Conservation (phyloP, 1,284 basidiomycete genomes). For the Sporisorium scitamineum region DNA sequence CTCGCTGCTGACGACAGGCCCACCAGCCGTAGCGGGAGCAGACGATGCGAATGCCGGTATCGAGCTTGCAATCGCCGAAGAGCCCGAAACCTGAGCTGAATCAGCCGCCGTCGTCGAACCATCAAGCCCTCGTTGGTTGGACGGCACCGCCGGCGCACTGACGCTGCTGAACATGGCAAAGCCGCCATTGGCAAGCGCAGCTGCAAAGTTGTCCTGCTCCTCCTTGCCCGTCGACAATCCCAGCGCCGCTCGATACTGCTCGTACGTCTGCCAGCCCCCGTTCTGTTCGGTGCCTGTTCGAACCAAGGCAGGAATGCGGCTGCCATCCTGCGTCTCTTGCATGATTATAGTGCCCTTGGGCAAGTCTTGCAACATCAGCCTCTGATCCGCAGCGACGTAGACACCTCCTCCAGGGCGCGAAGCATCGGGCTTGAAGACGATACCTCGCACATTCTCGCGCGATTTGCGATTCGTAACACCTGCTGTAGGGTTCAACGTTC, state of each 20-base stretch:
- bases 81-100: background rate
- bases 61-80: slow-evolving; percentile 10
- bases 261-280: slow-evolving; percentile 65
- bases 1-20: background rate
- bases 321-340: slow-evolving; percentile 70
- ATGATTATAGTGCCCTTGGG: slow-evolving; percentile 77
- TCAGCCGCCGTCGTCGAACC: background rate
- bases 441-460: slow-evolving; percentile 70
- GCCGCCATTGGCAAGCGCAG: slow-evolving; percentile 32
- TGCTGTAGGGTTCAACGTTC: slow-evolving; percentile 71
- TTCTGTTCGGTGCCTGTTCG: slow-evolving; percentile 52
- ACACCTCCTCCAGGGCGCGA: slow-evolving; percentile 83
- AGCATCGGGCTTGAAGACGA: slow-evolving; percentile 75
- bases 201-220: slow-evolving; percentile 28
- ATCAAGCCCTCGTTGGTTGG: too few relatives aligned
- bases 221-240: slow-evolving; percentile 30
- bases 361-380: slow-evolving; percentile 75
- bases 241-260: slow-evolving; percentile 48
- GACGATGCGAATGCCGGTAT: slow-evolving; percentile 10
- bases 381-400: slow-evolving; percentile 75
- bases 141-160: slow-evolving; percentile 3
- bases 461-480: slow-evolving; percentile 70
- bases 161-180: slow-evolving; percentile 45
- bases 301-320: slow-evolving; percentile 51
- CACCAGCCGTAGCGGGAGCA: slow-evolving; percentile 7